Percentiles rank a stretch among this genome's conserved stretches.
These are phyloP conservation scores for Sporothrix inflata DNA, from an alignment of 2,329 filamentous ascomycete species.

Conservation along the genomic window DNA sequence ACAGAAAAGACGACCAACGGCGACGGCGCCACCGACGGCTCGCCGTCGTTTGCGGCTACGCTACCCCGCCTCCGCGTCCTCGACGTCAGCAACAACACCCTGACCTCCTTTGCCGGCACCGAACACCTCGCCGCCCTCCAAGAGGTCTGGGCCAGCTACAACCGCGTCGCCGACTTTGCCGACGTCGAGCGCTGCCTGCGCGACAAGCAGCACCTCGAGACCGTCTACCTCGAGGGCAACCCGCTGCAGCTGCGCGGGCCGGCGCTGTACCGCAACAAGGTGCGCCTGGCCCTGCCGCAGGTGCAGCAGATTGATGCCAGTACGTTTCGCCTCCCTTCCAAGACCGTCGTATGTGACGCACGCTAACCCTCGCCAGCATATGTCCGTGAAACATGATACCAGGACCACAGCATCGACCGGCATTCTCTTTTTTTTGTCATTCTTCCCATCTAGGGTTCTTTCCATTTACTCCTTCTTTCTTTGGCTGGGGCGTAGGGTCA, in stretches of 20 bases:
- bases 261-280: constrained; percentile 93
- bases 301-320: constrained; percentile 95
- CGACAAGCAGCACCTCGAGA: constrained; percentile 79
- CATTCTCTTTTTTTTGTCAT: background rate
- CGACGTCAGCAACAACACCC: constrained; percentile 87
- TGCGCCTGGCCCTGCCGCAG: constrained; percentile 83
- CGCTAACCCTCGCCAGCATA: no score
- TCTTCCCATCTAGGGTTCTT: background rate
- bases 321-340: constrained; percentile 63
- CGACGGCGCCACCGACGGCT: background rate
- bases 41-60: background rate
- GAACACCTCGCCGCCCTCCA: constrained; percentile 71
- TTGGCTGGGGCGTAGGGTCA: background rate
- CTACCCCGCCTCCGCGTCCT: constrained; percentile 68
- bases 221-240: constrained; percentile 96
- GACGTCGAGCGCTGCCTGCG: constrained; percentile 77
- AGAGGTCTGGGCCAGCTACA: constrained; percentile 94
- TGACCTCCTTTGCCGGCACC: constrained; percentile 74
- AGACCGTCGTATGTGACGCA: no score
- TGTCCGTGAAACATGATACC: background rate
- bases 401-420: background rate
- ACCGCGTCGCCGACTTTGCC: constrained; percentile 75
- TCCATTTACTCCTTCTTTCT: background rate
- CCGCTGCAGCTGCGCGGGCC: constrained; percentile 78
- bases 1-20: background rate